These are phyloP conservation scores for Knoxdaviesia proteae DNA, from an alignment of 2,329 filamentous ascomycete genomes.

Conservation along the genomic window DNA sequence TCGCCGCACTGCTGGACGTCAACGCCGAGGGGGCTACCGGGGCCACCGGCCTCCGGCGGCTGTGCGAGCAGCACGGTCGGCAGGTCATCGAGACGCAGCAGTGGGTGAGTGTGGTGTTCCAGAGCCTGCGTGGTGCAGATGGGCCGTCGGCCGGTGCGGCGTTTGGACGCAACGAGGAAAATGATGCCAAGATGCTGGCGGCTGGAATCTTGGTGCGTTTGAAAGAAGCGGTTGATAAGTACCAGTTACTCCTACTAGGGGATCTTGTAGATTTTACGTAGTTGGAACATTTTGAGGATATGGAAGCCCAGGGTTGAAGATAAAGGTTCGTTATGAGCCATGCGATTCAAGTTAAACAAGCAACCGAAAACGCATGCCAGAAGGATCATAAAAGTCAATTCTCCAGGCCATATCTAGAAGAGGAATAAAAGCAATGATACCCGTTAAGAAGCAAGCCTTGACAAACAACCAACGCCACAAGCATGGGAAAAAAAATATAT, in stretches of 20 bases:
- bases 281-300: background rate
- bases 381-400: too few relatives aligned
- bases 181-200: slow-evolving; percentile 57
- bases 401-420: too few relatives aligned
- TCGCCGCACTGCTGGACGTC: slow-evolving; percentile 64
- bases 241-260: slow-evolving; percentile 58
- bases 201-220: slow-evolving; percentile 60
- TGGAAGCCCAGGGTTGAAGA: too few relatives aligned
- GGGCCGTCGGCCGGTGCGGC: slow-evolving; percentile 13
- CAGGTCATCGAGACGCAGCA: slow-evolving; percentile 71
- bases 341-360: too few relatives aligned
- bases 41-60: slow-evolving; percentile 25
- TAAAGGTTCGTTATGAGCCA: too few relatives aligned
- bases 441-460: too few relatives aligned
- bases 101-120: slow-evolving; percentile 66
- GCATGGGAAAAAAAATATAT: too few relatives aligned
- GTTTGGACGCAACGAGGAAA: slow-evolving; percentile 35
- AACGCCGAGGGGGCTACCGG: slow-evolving; percentile 38
- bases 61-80: slow-evolving; percentile 55
- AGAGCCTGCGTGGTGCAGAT: slow-evolving; percentile 25
- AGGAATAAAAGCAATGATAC: too few relatives aligned
- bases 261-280: slow-evolving; percentile 15
- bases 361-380: too few relatives aligned
- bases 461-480: too few relatives aligned
- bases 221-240: slow-evolving; percentile 64